Conservation (phyloP, 306 rosid species). For the Cucumis melo region DNA sequence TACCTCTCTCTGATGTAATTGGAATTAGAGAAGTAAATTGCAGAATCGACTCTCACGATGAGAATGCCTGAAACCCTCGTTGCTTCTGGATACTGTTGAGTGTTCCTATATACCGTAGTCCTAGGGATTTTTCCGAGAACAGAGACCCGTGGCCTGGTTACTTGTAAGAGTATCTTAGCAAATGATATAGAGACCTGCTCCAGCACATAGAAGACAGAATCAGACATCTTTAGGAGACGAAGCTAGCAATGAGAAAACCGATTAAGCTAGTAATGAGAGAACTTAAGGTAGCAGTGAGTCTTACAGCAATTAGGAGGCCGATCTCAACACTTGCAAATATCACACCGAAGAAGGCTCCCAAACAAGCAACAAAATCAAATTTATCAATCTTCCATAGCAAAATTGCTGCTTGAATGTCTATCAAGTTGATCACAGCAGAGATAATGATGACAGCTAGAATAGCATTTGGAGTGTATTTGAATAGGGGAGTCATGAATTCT, state of each 20-base stretch:
- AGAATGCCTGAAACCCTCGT: slow-evolving; percentile 55
- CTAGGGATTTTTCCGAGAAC: slow-evolving; percentile 75
- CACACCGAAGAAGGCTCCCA: slow-evolving; percentile 97
- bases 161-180: slow-evolving; percentile 90
- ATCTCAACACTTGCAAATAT: slow-evolving; percentile 62
- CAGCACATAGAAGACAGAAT: background rate
- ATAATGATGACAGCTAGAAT: slow-evolving; percentile 84
- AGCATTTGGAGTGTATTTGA: slow-evolving; percentile 90
- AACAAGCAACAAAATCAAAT: slow-evolving; percentile 79
- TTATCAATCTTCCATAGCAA: slow-evolving; percentile 89
- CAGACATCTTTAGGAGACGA: background rate
- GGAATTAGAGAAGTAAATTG: slow-evolving; percentile 89
- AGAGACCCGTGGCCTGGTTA: slow-evolving; percentile 86
- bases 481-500: slow-evolving; percentile 75
- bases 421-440: slow-evolving; percentile 70
- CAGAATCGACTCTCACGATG: slow-evolving; percentile 90
- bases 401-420: slow-evolving; percentile 73
- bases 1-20: slow-evolving; percentile 81
- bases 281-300: slow-evolving; percentile 2
- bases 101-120: slow-evolving; percentile 77
- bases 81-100: slow-evolving; percentile 83
- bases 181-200: slow-evolving; percentile 76
- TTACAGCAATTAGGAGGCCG: slow-evolving; percentile 86
- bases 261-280: background rate
- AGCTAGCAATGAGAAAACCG: background rate